Evolutionary conservation across 768 basidiomycete species (phyloP).

Genomic region (Russula foetens): DNA sequence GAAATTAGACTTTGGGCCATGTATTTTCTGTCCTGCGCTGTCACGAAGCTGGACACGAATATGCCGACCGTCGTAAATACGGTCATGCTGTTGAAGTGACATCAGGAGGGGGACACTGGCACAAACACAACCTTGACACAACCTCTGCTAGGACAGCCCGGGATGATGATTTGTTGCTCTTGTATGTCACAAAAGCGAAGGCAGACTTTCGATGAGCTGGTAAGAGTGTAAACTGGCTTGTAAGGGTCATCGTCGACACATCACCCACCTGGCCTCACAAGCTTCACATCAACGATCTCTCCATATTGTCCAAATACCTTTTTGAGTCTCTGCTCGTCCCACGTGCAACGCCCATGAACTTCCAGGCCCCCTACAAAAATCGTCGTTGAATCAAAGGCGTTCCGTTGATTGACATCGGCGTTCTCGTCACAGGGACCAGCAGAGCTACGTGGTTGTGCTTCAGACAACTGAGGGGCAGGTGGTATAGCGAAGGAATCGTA

Average conservation of each 20-base stretch:
- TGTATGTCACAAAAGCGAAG: conserved; percentile 73
- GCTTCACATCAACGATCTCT: conserved; percentile 52
- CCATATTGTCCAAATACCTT: conserved; percentile 57
- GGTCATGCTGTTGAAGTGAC: conserved; percentile 51
- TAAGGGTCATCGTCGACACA: neutral
- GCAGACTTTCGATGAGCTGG: conserved; percentile 57
- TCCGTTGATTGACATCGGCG: conserved; percentile 22
- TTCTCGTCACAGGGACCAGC: conserved; percentile 7
- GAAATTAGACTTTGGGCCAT: conserved; percentile 24
- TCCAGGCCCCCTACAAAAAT: conserved; percentile 75
- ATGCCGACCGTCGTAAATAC: conserved; percentile 55
- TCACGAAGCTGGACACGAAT: conserved; percentile 74
- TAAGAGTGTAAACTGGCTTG: neutral
- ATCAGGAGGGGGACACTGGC: neutral
- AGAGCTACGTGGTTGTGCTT: neutral
- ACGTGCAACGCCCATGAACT: conserved; percentile 50
- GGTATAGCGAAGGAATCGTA: conserved; percentile 40
- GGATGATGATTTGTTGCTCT: conserved; percentile 53
- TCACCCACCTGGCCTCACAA: conserved; percentile 55
- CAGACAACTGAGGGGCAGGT: conserved; percentile 19
- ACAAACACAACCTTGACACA: conserved; percentile 7
- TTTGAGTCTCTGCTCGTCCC: conserved; percentile 59
- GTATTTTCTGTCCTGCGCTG: conserved; percentile 41
- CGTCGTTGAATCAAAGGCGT: conserved; percentile 54
- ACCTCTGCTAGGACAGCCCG: conserved; percentile 63